A percentile compares a stretch with the other conserved stretches of the same genome.
Evolutionary conservation across 352 stramenopile species (phyloP).

Genomic region (Phytopythium oedochilum): DNA sequence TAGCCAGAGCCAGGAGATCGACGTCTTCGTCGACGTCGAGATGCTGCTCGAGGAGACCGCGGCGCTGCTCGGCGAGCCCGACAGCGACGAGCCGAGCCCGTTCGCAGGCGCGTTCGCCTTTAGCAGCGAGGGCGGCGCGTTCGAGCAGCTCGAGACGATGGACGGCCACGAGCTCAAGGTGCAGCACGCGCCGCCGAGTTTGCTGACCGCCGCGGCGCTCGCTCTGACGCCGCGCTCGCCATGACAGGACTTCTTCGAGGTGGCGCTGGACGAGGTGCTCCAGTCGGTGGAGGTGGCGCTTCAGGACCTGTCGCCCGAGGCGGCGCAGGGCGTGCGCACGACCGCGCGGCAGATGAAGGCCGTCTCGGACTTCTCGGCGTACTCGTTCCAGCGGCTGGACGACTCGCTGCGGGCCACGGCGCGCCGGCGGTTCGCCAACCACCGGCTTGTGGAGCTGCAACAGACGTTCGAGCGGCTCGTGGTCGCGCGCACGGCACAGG

Average conservation of each 20-base stretch:
- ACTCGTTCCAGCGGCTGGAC: slow-evolving; percentile 47
- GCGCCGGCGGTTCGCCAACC: slow-evolving; percentile 45
- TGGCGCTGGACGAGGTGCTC: slow-evolving; percentile 57
- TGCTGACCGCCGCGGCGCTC: neutral
- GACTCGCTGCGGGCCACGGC: slow-evolving; percentile 31
- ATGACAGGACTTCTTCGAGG: slow-evolving; percentile 61
- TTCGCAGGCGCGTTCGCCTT: slow-evolving; percentile 56
- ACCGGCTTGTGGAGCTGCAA: slow-evolving; percentile 62
- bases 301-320: slow-evolving; percentile 55
- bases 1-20: slow-evolving; percentile 8
- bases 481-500: slow-evolving; percentile 39
- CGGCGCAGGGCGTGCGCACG: slow-evolving; percentile 35
- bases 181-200: neutral
- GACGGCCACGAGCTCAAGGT: slow-evolving; percentile 70
- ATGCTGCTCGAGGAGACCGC: slow-evolving; percentile 51
- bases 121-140: slow-evolving; percentile 46
- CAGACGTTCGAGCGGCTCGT: slow-evolving; percentile 61
- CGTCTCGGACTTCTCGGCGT: slow-evolving; percentile 42
- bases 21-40: slow-evolving; percentile 39
- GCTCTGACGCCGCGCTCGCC: neutral
- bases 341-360: slow-evolving; percentile 42
- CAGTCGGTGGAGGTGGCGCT: slow-evolving; percentile 40
- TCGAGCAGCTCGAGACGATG: slow-evolving; percentile 65
- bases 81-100: slow-evolving; percentile 31
- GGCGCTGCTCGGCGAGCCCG: slow-evolving; percentile 21